phyloP scores from a whole-genome alignment of 495 filamentous ascomycete genomes.

The Ramalina peruviana region DNA sequence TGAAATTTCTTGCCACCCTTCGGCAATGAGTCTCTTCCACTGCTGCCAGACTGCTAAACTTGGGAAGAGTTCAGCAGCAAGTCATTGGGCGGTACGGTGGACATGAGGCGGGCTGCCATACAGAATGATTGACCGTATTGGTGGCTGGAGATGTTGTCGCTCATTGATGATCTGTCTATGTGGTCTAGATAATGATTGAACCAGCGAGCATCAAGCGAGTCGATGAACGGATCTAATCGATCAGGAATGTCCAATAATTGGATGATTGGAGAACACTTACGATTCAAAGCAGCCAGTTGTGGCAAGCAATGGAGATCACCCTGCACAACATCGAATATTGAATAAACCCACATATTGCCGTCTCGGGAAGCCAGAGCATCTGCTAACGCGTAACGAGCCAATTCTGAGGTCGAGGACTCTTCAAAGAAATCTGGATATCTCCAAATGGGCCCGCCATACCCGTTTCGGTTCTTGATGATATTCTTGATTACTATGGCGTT shows the following conservation, averaged over 20 bases:
- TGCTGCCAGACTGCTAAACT: background rate
- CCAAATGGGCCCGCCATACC: background rate
- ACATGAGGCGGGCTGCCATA: background rate
- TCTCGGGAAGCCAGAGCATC: background rate
- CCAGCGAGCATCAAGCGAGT: background rate
- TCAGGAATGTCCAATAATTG: background rate
- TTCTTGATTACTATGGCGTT: background rate
- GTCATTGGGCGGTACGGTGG: background rate
- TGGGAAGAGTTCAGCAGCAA: background rate
- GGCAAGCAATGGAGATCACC: background rate
- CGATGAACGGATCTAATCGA: background rate
- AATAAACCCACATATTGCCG: background rate
- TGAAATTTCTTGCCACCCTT: too few species aligned
- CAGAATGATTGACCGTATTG: background rate
- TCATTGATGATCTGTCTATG: too few species aligned
- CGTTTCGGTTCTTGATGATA: background rate
- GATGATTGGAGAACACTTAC: background rate
- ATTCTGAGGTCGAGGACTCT: background rate
- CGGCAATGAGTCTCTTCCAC: background rate
- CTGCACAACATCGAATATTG: background rate
- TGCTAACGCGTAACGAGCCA: slow-evolving; percentile 1
- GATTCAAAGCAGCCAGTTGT: background rate
- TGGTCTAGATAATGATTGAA: background rate
- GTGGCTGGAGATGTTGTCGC: background rate
- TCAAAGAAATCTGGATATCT: background rate